Base-by-base conservation (phyloP, 176 grass and related monocot genomes). In the Microstegium vimineum region DNA sequence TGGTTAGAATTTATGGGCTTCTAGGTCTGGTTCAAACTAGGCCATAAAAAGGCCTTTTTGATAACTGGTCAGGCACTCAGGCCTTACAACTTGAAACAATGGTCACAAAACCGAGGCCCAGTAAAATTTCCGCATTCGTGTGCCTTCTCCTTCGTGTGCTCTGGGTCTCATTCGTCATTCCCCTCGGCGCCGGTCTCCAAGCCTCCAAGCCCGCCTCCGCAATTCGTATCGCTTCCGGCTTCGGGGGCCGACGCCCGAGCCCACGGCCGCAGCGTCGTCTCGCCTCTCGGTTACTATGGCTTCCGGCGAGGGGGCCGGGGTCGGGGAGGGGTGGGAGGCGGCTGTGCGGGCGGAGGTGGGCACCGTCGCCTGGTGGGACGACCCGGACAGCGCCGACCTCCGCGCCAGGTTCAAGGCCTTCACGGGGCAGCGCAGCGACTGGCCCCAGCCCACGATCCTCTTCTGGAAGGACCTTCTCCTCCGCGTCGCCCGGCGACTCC, bases 371-470 rank as follows among this genome's bases (percentile, higher is more conserved):
- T 86, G 78, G 83, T 94, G 93, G 90, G 87, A 94, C 31, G 87
- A 94, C 54, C 65, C 38, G n/a, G 85, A 84, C 34, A 60, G 88
- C 76, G 78, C 2, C 32, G 85, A 81, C 34, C 78, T 81, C 81
- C 92, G 82, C 73, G 65, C 83, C 79, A 82, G 25, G 88, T 92
- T 94, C 90, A 94, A 94, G 74, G 90, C 87, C 57, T 94, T 94
- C 87, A 92, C 86, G 69, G 92, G 89, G 41, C 87, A 94, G 90
- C 77, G 87, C 30, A 6, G 89, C 59, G 87, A 92, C 83, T 94
- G 93, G 87, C 49, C 84, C 38, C 81, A 86, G 40, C 63, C 87
- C 68, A 89, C 70, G 78, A 73, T 94, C 66, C 78, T 85, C 69
- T 92, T 90, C 87, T 94, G 89, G 92, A 89, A 89, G 78, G 69